Percentiles rank a stretch among this genome's conserved stretches.
Conservation (phyloP, 169 alveolate genomes). For the Fabrea salina region DNA sequence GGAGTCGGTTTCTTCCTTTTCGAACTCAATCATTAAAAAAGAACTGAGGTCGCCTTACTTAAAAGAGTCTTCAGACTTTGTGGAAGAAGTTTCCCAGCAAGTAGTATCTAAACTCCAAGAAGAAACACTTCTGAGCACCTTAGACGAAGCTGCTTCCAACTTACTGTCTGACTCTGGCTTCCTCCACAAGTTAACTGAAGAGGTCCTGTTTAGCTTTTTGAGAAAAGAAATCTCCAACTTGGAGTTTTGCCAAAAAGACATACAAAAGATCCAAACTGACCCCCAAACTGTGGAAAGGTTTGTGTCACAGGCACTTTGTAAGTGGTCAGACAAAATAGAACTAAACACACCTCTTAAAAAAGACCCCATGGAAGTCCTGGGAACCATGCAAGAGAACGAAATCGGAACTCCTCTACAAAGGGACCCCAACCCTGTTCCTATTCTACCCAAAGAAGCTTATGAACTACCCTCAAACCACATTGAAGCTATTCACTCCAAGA, state of each 20-base stretch:
- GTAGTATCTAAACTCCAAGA: no score
- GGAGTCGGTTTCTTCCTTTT: no score
- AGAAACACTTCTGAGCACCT: no score
- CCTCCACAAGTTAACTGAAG: not conserved
- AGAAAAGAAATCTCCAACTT: not conserved
- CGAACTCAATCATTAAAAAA: no score
- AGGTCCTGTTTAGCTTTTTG: not conserved
- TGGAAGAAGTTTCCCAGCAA: no score
- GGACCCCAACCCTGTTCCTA: not conserved
- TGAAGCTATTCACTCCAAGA: constrained; percentile 72
- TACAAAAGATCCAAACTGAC: not conserved
- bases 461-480: constrained; percentile 1
- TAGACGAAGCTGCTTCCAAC: not conserved
- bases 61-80: no score
- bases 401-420: not conserved
- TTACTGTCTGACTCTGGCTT: not conserved
- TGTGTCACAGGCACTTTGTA: not conserved
- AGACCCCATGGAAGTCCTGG: constrained; percentile 20
- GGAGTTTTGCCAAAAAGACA: not conserved
- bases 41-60: no score
- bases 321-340: not conserved
- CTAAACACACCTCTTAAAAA: constrained; percentile 1
- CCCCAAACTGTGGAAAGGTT: not conserved
- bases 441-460: not conserved
- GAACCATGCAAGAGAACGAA: constrained; percentile 24